Conservation (phyloP, 305 asterid genomes). For the Fraxinus albicans region DNA sequence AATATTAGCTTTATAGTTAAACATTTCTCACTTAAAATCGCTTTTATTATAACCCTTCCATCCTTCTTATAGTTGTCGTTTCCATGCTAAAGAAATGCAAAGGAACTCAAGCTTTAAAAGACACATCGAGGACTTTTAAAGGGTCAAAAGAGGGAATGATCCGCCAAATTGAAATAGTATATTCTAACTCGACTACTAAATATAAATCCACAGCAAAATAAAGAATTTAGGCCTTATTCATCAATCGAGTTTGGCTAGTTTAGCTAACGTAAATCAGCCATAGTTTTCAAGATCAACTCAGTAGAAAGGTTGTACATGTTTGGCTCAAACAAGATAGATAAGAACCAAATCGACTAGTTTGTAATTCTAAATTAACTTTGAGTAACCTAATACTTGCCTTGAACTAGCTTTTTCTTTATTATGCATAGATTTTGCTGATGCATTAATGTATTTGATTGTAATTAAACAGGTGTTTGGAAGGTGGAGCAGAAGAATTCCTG, state of each 20-base stretch:
- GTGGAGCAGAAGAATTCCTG: constrained; percentile 59
- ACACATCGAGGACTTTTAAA: background rate
- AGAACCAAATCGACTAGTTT: too few species aligned
- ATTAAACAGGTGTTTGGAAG: constrained; percentile 51
- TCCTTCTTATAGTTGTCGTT: background rate
- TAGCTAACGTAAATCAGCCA: background rate
- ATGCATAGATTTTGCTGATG: background rate
- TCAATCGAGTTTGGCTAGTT: background rate
- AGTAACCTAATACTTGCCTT: background rate
- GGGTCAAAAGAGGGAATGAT: background rate
- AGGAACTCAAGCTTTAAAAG: too few species aligned
- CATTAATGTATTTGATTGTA: background rate
- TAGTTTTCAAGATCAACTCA: background rate
- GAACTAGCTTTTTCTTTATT: background rate
- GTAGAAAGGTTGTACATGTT: background rate
- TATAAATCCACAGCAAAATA: background rate
- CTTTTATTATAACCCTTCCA: background rate
- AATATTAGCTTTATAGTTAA: too few species aligned
- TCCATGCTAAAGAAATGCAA: too few species aligned
- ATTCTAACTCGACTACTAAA: background rate
- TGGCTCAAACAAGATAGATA: background rate
- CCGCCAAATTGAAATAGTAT: background rate
- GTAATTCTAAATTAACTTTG: too few species aligned
- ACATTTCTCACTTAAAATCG: too few species aligned
- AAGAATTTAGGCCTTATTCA: background rate